phyloP scores from a whole-genome alignment of 306 rosid genomes.

The Fragaria vesca region DNA sequence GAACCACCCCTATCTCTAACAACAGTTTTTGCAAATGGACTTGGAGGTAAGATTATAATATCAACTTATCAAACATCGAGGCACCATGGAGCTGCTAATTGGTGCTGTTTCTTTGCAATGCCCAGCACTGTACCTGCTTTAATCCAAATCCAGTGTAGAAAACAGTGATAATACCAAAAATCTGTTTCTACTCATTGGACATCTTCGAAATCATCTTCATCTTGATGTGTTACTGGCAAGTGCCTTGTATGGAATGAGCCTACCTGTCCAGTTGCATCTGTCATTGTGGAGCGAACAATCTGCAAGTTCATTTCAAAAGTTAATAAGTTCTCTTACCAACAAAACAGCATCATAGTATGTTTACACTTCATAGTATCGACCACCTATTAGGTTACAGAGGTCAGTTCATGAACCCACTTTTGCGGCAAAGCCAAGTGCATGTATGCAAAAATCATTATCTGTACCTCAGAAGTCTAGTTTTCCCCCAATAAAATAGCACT shows the following conservation, averaged over 20 bases:
- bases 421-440: not conserved
- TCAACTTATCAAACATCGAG: not conserved
- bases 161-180: slow-evolving; percentile 5
- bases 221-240: slow-evolving; percentile 35
- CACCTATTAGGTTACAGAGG: not conserved
- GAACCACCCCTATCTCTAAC: not conserved
- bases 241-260: slow-evolving; percentile 39
- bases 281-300: slow-evolving; percentile 63
- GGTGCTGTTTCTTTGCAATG: slow-evolving; percentile 4
- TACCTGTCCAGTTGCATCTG: slow-evolving; percentile 59
- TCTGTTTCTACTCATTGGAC: slow-evolving; percentile 31
- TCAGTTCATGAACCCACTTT: not conserved
- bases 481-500: not conserved
- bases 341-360: not conserved
- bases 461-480: not conserved
- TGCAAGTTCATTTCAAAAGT: slow-evolving; percentile 39
- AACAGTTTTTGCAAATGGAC: not conserved
- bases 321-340: not conserved
- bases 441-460: not conserved
- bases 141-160: not conserved
- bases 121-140: not conserved
- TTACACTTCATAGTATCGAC: not conserved
- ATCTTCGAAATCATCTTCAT: slow-evolving; percentile 48
- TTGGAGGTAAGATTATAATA: not conserved
- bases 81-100: not conserved